These are phyloP conservation scores for thale cress (Arabidopsis thaliana) DNA, from an alignment of 345 rosid species.

Conservation along the genomic window DNA sequence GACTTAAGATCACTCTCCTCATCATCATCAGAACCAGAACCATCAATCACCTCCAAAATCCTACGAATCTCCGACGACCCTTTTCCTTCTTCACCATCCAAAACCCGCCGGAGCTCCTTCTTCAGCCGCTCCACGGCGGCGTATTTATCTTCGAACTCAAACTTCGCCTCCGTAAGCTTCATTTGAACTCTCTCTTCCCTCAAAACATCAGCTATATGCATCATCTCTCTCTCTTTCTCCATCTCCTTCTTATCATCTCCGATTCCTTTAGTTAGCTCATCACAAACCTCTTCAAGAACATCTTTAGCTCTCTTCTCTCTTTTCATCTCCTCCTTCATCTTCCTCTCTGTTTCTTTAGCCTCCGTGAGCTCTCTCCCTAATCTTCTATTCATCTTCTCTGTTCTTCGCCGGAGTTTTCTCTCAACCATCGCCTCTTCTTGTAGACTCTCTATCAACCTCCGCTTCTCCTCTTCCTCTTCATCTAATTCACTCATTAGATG, in stretches of 20 bases:
- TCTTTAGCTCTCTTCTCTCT: conserved; percentile 87
- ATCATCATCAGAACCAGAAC: conserved; percentile 56
- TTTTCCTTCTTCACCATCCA: conserved; percentile 49
- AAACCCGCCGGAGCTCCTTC: conserved; percentile 68
- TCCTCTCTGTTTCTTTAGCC: conserved; percentile 52
- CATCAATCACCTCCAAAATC: conserved; percentile 54
- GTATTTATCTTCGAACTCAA: conserved; percentile 88
- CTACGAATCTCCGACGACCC: conserved; percentile 50
- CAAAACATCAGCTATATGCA: conserved; percentile 86
- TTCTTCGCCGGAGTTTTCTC: conserved; percentile 67
- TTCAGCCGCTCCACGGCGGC: conserved; percentile 72
- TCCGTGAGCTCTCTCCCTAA: conserved; percentile 76
- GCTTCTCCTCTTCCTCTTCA: conserved; percentile 63
- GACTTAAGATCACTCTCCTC: conserved; percentile 92
- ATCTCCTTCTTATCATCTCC: conserved; percentile 86
- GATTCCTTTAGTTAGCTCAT: conserved; percentile 77
- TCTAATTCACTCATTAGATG: conserved; percentile 58
- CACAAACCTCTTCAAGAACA: conserved; percentile 82
- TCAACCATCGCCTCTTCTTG: conserved; percentile 77
- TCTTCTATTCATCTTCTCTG: conserved; percentile 88
- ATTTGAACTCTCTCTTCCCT: conserved; percentile 97
- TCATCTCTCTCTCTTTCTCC: conserved; percentile 96
- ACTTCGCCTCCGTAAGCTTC: conserved; percentile 89
- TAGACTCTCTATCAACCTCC: conserved; percentile 58
- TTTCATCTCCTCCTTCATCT: conserved; percentile 61